These are phyloP conservation scores for Calonectria leucothoes DNA, from an alignment of 2,329 filamentous ascomycete genomes.

Conservation along the genomic window DNA sequence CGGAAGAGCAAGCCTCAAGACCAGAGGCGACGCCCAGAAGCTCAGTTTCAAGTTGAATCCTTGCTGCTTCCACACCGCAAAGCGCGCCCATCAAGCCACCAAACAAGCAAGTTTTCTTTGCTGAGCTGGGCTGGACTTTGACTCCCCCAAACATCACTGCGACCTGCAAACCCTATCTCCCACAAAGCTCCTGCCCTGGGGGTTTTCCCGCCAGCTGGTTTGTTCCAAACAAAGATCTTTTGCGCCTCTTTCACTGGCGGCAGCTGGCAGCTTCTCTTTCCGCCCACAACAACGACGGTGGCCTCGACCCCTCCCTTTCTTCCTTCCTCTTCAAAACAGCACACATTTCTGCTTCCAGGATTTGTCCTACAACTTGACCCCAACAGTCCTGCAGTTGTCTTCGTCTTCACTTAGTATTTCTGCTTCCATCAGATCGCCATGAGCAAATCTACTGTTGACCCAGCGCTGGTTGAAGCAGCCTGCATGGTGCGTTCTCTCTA, in stretches of 20 bases:
- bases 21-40: neutral
- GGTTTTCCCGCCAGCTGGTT: neutral
- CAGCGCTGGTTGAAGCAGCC: constrained; percentile 12
- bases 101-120: neutral
- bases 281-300: neutral
- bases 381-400: neutral
- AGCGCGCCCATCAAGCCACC: neutral
- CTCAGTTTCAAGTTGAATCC: neutral
- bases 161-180: neutral
- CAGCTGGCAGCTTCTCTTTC: neutral
- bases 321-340: constrained; percentile 9
- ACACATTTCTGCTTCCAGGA: neutral
- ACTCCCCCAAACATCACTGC: neutral
- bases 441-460: constrained; percentile 24
- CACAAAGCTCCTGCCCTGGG: neutral
- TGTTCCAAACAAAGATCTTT: neutral
- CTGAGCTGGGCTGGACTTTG: neutral
- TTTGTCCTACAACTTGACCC: neutral
- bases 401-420: neutral
- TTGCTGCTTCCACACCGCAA: neutral
- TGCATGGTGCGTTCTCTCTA: constrained; percentile 32
- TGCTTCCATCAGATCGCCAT: constrained; percentile 16
- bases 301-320: neutral
- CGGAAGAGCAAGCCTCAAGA: neutral
- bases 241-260: neutral